A percentile compares a stretch with the other conserved stretches of the same genome.
phyloP scores from a whole-genome alignment of 1,284 basidiomycete genomes.

The Fomitopsis pinicola region DNA sequence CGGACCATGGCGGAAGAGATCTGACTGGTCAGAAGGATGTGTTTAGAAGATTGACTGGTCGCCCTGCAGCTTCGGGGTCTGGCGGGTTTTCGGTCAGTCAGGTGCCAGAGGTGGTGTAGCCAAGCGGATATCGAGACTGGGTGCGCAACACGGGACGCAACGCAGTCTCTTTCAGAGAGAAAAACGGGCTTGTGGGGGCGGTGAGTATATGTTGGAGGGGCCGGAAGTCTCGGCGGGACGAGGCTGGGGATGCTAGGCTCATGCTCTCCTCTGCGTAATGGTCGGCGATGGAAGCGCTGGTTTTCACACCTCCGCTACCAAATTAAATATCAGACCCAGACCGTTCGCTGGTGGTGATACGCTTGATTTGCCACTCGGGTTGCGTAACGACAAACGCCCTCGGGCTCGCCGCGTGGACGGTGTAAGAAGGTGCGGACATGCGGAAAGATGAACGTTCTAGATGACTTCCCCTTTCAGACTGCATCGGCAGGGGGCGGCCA shows the following conservation, averaged over 20 bases:
- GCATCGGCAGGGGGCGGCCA: no score
- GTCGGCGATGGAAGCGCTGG: constrained; percentile 1
- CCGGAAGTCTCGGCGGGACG: constrained; percentile 21
- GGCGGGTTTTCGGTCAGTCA: not conserved
- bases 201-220: constrained; percentile 13
- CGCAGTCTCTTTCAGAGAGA: not conserved
- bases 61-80: not conserved
- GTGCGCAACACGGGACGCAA: not conserved
- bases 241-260: constrained; percentile 13
- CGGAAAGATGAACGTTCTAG: not conserved
- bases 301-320: not conserved
- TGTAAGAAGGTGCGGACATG: not conserved
- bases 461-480: not conserved
- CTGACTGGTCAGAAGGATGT: not conserved
- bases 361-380: not conserved
- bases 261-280: not conserved
- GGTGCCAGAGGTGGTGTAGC: not conserved
- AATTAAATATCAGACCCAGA: not conserved
- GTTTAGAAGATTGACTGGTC: no score
- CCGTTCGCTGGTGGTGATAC: not conserved
- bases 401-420: not conserved
- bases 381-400: not conserved
- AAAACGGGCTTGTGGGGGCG: constrained; percentile 3
- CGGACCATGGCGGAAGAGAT: constrained; percentile 5
- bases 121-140: not conserved